Evolutionary conservation across 176 grass and related monocot species (phyloP).

Genomic region (Tillandsia fasciculata): DNA sequence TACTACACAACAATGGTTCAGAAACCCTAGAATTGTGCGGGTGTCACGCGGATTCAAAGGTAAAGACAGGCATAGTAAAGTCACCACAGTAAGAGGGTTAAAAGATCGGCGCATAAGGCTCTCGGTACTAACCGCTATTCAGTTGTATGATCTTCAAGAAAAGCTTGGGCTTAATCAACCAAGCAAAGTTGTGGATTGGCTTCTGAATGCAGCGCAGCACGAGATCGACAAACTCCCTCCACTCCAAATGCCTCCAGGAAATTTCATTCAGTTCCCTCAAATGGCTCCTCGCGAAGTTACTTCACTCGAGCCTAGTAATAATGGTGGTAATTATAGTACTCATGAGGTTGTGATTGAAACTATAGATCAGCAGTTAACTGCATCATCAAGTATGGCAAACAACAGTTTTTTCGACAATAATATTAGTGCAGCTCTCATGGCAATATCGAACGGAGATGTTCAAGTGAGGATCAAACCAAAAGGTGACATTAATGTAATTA

Average conservation of each 20-base stretch:
- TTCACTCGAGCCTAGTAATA: background rate
- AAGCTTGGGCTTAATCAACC: conserved; percentile 83
- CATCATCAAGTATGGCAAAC: background rate
- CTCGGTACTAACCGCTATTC: conserved; percentile 84
- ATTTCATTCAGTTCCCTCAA: conserved; percentile 20
- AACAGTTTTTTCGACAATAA: background rate
- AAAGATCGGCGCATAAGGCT: conserved; percentile 80
- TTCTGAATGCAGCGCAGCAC: conserved; percentile 62
- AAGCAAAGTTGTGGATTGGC: conserved; percentile 98
- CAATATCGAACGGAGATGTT: background rate
- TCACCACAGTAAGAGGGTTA: conserved; percentile 70
- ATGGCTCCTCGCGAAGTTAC: background rate
- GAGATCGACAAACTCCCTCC: conserved; percentile 98
- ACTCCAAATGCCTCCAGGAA: conserved; percentile 53
- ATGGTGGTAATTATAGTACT: background rate
- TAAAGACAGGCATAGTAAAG: conserved; percentile 96
- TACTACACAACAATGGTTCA: conserved; percentile 50
- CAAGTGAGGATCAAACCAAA: background rate
- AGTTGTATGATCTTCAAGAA: conserved; percentile 98
- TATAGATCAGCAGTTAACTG: background rate
- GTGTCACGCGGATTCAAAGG: conserved; percentile 83
- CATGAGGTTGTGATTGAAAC: background rate
- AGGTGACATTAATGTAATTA: background rate
- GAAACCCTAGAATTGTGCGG: conserved; percentile 83
- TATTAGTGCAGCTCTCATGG: background rate